These are phyloP conservation scores for Skeletonema menzelii DNA, from an alignment of 108 stramenopile genomes.

Conservation along the genomic window DNA sequence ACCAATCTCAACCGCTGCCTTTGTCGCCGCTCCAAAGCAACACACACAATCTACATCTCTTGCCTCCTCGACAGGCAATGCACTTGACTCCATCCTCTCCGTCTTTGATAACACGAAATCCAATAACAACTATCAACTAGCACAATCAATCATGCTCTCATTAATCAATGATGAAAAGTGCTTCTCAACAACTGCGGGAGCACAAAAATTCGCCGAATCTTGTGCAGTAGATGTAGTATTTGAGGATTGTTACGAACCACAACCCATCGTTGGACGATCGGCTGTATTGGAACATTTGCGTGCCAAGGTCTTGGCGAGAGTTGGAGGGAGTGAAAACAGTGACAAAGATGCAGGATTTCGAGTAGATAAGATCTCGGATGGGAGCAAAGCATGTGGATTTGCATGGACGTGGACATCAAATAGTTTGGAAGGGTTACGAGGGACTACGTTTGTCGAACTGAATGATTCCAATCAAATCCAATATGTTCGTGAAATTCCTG, in stretches of 20 bases:
- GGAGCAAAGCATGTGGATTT: constrained; percentile 70
- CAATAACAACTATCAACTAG: constrained; percentile 15
- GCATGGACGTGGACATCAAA: constrained; percentile 72
- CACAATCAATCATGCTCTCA: constrained; percentile 31
- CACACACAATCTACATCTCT: neutral
- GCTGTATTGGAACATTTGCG: constrained; percentile 25
- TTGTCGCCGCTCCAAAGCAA: neutral
- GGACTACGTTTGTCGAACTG: constrained; percentile 77
- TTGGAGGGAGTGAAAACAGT: constrained; percentile 41
- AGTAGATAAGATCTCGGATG: constrained; percentile 74
- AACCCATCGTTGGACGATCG: constrained; percentile 62
- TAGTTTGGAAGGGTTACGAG: constrained; percentile 67
- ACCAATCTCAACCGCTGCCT: neutral
- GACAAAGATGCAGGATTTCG: constrained; percentile 51
- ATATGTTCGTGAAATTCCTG: constrained; percentile 76
- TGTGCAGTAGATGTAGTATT: constrained; percentile 63
- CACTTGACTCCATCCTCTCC: constrained; percentile 5
- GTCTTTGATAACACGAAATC: neutral
- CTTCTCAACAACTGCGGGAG: constrained; percentile 51
- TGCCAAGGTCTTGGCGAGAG: constrained; percentile 4
- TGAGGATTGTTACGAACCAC: constrained; percentile 74
- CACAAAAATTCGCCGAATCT: constrained; percentile 64
- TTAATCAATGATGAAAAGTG: constrained; percentile 57
- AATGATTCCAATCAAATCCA: constrained; percentile 62
- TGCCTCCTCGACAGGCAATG: neutral